Percentiles rank a stretch among this genome's conserved stretches.
These are phyloP conservation scores for Eragrostis nindensis DNA, from an alignment of 176 grass and related monocot genomes.

Conservation along the genomic window DNA sequence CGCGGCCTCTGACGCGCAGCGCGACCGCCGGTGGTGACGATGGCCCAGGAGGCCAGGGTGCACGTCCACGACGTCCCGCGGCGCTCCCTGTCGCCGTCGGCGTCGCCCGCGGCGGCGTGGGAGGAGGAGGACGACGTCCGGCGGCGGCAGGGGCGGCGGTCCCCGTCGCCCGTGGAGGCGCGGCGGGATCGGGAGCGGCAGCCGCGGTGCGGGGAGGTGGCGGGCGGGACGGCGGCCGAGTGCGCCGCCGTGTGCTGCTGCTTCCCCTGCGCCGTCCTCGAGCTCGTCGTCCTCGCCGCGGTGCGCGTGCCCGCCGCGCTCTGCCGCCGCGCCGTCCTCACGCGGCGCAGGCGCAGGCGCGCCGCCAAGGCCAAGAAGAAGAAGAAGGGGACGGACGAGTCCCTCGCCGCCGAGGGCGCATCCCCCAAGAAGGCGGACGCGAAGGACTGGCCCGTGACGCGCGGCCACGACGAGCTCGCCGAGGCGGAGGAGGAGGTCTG, in stretches of 20 bases:
- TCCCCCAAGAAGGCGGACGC: slow-evolving; percentile 11
- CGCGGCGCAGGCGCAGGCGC: not conserved
- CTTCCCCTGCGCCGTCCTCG: slow-evolving; percentile 63
- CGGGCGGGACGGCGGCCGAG: slow-evolving; percentile 71
- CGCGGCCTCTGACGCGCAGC: slow-evolving; percentile 23
- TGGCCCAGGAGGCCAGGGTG: not conserved
- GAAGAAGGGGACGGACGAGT: slow-evolving; percentile 27
- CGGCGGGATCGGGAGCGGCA: slow-evolving; percentile 18
- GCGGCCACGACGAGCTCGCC: slow-evolving; percentile 29
- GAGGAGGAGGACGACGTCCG: not conserved
- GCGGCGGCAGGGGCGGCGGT: slow-evolving; percentile 33
- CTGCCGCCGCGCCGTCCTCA: slow-evolving; percentile 45
- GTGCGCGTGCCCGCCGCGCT: slow-evolving; percentile 68
- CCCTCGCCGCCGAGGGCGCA: not conserved
- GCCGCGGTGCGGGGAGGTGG: slow-evolving; percentile 62
- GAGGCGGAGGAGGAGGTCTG: slow-evolving; percentile 61
- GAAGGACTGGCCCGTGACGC: not conserved
- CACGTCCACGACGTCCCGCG: not conserved
- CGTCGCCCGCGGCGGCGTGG: not conserved
- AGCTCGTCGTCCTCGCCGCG: slow-evolving; percentile 62
- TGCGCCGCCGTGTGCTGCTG: slow-evolving; percentile 74
- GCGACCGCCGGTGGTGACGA: not conserved
- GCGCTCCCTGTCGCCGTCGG: not conserved
- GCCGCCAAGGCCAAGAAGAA: slow-evolving; percentile 23
- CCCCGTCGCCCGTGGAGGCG: slow-evolving; percentile 23